phyloP scores from a whole-genome alignment of 2,329 filamentous ascomycete species.

The Monosporascus sp. region DNA sequence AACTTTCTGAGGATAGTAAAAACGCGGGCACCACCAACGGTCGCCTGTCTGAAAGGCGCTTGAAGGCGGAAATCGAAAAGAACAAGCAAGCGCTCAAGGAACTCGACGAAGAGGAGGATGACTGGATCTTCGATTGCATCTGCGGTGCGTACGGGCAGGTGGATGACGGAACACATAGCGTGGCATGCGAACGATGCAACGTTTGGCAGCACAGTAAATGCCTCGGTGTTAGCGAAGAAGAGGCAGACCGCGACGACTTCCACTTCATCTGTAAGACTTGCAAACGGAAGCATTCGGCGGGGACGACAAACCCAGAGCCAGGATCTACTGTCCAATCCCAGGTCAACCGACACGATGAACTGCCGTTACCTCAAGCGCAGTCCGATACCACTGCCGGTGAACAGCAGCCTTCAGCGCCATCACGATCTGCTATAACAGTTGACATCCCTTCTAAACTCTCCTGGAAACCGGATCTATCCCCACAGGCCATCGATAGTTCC shows the following conservation, averaged over 20 bases:
- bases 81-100: constrained; percentile 71
- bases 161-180: constrained; percentile 89
- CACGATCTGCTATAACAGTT: constrained; percentile 8
- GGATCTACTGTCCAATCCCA: constrained; percentile 48
- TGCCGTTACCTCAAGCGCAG: constrained; percentile 18
- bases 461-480: constrained; percentile 7
- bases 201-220: constrained; percentile 98
- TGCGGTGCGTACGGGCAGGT: constrained; percentile 89
- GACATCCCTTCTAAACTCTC: constrained; percentile 14
- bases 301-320: constrained; percentile 53
- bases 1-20: constrained; percentile 70
- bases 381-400: constrained; percentile 15
- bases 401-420: constrained; percentile 6
- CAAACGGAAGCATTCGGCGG: constrained; percentile 52
- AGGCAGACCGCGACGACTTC: constrained; percentile 81
- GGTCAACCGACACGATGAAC: constrained; percentile 28
- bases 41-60: constrained; percentile 70
- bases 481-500: constrained; percentile 7
- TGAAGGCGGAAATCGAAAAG: constrained; percentile 77
- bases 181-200: constrained; percentile 89
- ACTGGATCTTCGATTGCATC: constrained; percentile 93
- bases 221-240: constrained; percentile 69
- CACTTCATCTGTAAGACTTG: constrained; percentile 81
- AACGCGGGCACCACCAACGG: constrained; percentile 48
- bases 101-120: constrained; percentile 63